Conservation (phyloP, 1,284 basidiomycete species). For the Trichosporon asahii region DNA sequence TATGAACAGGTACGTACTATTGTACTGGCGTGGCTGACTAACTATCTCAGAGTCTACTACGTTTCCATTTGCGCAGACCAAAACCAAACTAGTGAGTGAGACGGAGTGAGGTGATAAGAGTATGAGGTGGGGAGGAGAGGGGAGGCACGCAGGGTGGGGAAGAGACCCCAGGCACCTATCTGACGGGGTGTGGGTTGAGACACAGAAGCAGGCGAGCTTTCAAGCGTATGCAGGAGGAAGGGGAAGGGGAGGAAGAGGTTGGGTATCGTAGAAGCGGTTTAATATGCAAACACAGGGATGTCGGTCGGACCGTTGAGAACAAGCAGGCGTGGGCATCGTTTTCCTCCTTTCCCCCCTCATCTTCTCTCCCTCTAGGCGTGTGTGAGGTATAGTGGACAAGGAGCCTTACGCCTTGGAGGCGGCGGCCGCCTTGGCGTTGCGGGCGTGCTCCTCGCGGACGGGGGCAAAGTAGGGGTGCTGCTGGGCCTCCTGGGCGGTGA, state of each 20-base stretch:
- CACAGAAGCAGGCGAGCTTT: background rate
- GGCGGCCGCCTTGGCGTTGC: constrained; percentile 11
- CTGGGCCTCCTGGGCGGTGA: constrained; percentile 89
- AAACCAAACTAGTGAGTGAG: background rate
- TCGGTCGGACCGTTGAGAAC: background rate
- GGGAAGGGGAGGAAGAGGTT: background rate
- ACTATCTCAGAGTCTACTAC: background rate
- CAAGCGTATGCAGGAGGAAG: background rate
- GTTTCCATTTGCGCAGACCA: background rate
- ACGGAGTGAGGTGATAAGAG: background rate
- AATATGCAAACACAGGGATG: constrained; percentile 3
- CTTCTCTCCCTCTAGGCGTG: background rate
- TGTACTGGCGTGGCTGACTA: background rate
- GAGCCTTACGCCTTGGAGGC: background rate
- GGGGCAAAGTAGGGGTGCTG: constrained; percentile 76
- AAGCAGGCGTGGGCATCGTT: background rate
- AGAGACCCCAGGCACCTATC: background rate
- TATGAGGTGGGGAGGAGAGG: background rate
- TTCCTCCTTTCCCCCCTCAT: background rate
- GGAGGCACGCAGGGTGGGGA: background rate
- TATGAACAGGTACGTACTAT: constrained; percentile 5
- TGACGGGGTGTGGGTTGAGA: background rate
- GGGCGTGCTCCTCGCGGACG: constrained; percentile 30
- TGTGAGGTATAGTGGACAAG: background rate
- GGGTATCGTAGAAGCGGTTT: background rate